Evolutionary conservation across 176 grass and related monocot genomes (phyloP).

Genomic region (Musa acuminata): DNA sequence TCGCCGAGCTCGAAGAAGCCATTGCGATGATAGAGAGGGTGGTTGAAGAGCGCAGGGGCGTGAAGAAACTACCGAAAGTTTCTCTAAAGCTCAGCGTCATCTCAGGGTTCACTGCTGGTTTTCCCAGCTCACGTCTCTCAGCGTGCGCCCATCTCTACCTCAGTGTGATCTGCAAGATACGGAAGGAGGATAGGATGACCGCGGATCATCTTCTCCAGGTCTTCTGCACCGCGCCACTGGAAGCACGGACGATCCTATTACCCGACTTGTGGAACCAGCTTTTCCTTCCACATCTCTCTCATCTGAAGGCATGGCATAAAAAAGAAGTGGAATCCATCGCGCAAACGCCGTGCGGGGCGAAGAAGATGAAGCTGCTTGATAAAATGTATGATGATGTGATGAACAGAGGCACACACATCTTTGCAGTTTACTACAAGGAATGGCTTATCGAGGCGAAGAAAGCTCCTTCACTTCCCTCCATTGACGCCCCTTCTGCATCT

Average conservation of each 20-base stretch:
- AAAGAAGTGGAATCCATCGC: constrained; percentile 27
- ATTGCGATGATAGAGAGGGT: neutral
- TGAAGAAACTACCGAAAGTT: constrained; percentile 2
- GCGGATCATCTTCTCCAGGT: constrained; percentile 50
- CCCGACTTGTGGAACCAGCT: constrained; percentile 55
- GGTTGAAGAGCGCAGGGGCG: neutral
- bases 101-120: neutral
- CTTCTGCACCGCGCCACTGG: constrained; percentile 50
- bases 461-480: constrained; percentile 24
- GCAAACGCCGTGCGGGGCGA: constrained; percentile 6
- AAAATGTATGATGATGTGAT: constrained; percentile 29
- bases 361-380: constrained; percentile 30
- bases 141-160: constrained; percentile 29
- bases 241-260: constrained; percentile 36
- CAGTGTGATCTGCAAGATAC: constrained; percentile 10
- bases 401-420: constrained; percentile 37
- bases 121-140: constrained; percentile 17
- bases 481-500: constrained; percentile 31
- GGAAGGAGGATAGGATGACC: constrained; percentile 8
- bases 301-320: constrained; percentile 51
- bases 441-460: constrained; percentile 54
- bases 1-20: constrained; percentile 4
- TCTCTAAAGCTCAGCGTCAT: constrained; percentile 7
- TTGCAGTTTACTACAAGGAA: constrained; percentile 82
- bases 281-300: constrained; percentile 42